Base-by-base conservation (phyloP, 2,329 filamentous ascomycete genomes). In the Emergomyces orientalis region DNA sequence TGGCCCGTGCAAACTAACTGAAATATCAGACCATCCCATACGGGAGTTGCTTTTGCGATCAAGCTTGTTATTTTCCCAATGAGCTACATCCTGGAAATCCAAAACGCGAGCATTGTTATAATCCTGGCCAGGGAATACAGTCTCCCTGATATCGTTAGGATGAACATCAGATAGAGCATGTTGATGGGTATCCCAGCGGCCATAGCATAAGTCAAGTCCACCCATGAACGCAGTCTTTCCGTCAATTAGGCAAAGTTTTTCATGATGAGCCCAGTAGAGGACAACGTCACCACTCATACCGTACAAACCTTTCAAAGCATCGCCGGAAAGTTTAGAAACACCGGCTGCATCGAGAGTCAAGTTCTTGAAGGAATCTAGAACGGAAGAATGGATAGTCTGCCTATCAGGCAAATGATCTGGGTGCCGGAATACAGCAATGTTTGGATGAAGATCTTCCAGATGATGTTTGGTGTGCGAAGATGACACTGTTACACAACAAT, bases 21-120 rank as follows among this genome's bases (percentile, higher is more conserved):
- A 83, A 2, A 97, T 91, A 73, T 99, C 94, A 72, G 97, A 92
- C 94, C 94, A 99, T 0, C 93, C 93, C 94, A 99, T 97, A 37
- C 94, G 88, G 8, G 92, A 92, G 69, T 88, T 95, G 58, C 96
- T 90, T 2, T 88, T 86, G 76, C 97, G 97, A 74, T 87, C 91
- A 19, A 97, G 80, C 73, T 96, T 91, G 68, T 99, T 97, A 59
- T 88, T 85, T 75, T 94, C 91, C 93, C 93, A 97, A 71, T 97
- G 88, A 37, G 89, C 75, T 1, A 97, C 94, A 39, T 88, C 88
- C 69, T 97, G 83, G 73, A 97, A 99, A 71, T 99, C 94, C 88
- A 96, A 89, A 69, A 97, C 87, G 45, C 93, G 86, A 74, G 96
- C 97, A 76, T 97, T 97, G 76, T 97, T 97, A 80, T 95, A 97